Conservation (phyloP, 179 eudicot species). For the Patellifolia procumbens region DNA sequence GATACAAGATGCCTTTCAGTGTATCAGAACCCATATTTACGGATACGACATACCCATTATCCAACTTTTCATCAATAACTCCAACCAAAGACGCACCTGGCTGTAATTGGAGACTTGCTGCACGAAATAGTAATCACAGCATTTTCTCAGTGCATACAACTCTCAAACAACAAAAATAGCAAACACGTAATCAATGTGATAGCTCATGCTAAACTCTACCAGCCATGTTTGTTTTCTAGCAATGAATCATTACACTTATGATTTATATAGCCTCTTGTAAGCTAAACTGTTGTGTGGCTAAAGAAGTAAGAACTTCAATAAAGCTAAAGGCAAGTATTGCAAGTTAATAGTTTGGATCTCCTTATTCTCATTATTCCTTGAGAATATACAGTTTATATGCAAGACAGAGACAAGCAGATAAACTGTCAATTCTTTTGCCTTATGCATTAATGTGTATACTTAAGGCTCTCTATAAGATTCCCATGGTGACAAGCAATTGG, state of each 20-base stretch:
- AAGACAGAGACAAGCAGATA: not conserved
- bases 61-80: conserved; percentile 74
- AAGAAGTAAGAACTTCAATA: not conserved
- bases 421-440: not conserved
- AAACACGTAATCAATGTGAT: not conserved
- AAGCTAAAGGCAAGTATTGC: not conserved
- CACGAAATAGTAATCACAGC: conserved; percentile 14
- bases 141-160: not conserved
- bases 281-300: not conserved
- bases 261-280: not conserved
- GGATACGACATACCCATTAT: conserved; percentile 67
- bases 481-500: not conserved
- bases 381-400: too few relatives aligned
- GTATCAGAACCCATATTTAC: conserved; percentile 65
- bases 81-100: conserved; percentile 63
- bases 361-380: not conserved
- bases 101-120: conserved; percentile 49
- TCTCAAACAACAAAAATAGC: not conserved
- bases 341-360: not conserved
- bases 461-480: not conserved
- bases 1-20: conserved; percentile 79
- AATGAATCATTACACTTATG: not conserved
- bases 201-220: not conserved
- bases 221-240: not conserved
- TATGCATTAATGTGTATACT: not conserved